A percentile compares a stretch with the other conserved stretches of the same genome.
Conservation (phyloP, 129 eudicot genomes). For the Centella asiatica region DNA sequence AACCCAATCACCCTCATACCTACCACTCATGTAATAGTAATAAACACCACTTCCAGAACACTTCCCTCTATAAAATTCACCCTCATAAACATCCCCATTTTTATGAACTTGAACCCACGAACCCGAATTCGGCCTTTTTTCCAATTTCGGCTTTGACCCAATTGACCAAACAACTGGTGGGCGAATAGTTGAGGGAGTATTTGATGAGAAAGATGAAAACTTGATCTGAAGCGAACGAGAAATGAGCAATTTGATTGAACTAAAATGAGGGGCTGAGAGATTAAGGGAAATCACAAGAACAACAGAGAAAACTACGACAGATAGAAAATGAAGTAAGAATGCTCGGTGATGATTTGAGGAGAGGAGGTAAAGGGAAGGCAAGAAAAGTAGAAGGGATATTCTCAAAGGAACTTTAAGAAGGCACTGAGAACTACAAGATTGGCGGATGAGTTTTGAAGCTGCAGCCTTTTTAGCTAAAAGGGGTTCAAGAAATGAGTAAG, state of each 20-base stretch:
- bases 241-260: constrained; percentile 26
- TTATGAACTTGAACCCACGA: constrained; percentile 50
- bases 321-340: constrained; percentile 29
- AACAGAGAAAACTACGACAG: constrained; percentile 19
- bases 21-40: constrained; percentile 70
- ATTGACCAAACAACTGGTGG: constrained; percentile 68
- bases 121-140: constrained; percentile 30
- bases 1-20: constrained; percentile 86
- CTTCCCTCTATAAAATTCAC: constrained; percentile 76
- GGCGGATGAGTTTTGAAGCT: constrained; percentile 27
- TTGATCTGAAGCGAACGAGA: constrained; percentile 26
- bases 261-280: constrained; percentile 17
- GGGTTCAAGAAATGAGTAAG: constrained; percentile 35
- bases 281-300: constrained; percentile 23
- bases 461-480: constrained; percentile 42
- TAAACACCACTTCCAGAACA: constrained; percentile 80
- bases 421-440: constrained; percentile 26
- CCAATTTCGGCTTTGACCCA: constrained; percentile 35
- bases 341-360: constrained; percentile 27
- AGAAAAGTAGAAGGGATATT: constrained; percentile 32
- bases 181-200: constrained; percentile 11
- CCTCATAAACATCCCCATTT: constrained; percentile 81
- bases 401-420: constrained; percentile 43
- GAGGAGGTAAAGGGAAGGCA: constrained; percentile 54
- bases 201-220: constrained; percentile 18